Conservation (phyloP, 2,329 filamentous ascomycete genomes). For the Trichoderma arundinaceum region DNA sequence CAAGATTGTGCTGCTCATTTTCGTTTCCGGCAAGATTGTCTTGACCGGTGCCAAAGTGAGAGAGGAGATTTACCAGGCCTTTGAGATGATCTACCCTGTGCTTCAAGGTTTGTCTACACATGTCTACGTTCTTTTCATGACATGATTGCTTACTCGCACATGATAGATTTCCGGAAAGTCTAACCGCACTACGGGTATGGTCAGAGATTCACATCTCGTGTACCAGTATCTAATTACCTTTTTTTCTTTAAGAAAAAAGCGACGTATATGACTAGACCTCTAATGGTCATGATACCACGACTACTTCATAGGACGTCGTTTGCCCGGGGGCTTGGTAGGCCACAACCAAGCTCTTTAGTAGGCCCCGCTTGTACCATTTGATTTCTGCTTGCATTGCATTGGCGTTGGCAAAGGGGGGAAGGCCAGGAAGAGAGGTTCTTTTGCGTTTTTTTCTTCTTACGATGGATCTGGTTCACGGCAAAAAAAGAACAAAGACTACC, state of each 20-base stretch:
- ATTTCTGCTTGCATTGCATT: conserved; percentile 59
- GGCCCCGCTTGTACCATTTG: conserved; percentile 48
- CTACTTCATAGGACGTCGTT: conserved; percentile 41
- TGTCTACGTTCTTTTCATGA: not conserved
- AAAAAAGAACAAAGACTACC: conserved; percentile 44
- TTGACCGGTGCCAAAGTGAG: conserved; percentile 96
- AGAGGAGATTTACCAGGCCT: conserved; percentile 96
- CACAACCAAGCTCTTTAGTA: conserved; percentile 34
- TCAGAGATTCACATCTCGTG: conserved; percentile 30
- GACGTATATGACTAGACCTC: conserved; percentile 52
- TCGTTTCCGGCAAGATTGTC: conserved; percentile 98
- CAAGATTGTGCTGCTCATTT: conserved; percentile 97
- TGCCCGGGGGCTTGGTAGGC: conserved; percentile 35
- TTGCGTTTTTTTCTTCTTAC: conserved; percentile 39
- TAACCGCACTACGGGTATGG: conserved; percentile 42
- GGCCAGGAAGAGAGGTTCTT: conserved; percentile 40
- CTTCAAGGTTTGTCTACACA: conserved; percentile 71
- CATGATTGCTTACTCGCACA: conserved; percentile 22
- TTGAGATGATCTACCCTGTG: conserved; percentile 97
- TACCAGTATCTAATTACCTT: conserved; percentile 32
- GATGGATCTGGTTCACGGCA: conserved; percentile 43
- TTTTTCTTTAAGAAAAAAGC: conserved; percentile 31
- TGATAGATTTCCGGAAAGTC: conserved; percentile 63
- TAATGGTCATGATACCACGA: conserved; percentile 55
- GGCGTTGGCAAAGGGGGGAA: conserved; percentile 57